A percentile compares a stretch with the other conserved stretches of the same genome.
These are phyloP conservation scores for Globisporangium cystogenes DNA, from an alignment of 352 stramenopile genomes.

Conservation along the genomic window DNA sequence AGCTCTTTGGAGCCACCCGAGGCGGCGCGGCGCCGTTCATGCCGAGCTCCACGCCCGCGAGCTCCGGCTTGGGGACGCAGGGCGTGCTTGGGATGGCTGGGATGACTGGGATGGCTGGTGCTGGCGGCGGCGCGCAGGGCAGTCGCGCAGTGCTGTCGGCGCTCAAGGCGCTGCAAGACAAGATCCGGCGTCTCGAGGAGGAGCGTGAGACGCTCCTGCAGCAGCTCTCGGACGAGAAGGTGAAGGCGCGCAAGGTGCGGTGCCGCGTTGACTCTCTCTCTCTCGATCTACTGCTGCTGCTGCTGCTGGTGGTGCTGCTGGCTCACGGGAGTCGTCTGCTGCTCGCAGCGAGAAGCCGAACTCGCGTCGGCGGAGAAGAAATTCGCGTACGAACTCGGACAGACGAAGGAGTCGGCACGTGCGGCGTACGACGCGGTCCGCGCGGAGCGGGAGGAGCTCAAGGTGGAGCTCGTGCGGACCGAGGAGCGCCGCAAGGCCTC, in stretches of 20 bases:
- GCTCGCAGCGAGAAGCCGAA: conserved; percentile 35
- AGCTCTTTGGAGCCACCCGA: conserved; percentile 13
- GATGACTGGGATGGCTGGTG: too few species aligned
- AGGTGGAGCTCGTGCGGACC: conserved; percentile 42
- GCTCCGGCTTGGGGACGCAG: conserved; percentile 6
- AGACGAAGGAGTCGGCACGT: conserved; percentile 60
- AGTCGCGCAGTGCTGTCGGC: conserved; percentile 67
- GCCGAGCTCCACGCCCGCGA: background rate
- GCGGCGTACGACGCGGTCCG: conserved; percentile 60
- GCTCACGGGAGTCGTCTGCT: background rate
- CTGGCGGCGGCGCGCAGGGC: conserved; percentile 21
- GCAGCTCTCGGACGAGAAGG: conserved; percentile 56
- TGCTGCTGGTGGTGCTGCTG: too few species aligned
- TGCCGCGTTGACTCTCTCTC: background rate
- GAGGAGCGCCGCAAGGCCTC: conserved; percentile 38
- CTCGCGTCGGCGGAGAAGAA: conserved; percentile 53
- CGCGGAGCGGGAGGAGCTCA: conserved; percentile 53
- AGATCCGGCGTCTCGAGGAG: conserved; percentile 62
- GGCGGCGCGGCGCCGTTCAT: background rate
- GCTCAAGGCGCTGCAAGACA: conserved; percentile 77
- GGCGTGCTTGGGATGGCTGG: conserved; percentile 4
- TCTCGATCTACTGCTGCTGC: background rate
- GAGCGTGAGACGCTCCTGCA: conserved; percentile 51
- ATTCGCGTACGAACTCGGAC: conserved; percentile 54
- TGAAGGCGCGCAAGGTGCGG: conserved; percentile 40